Evolutionary conservation across 139 green algal genomes (phyloP), one percentile per base, ranked within the genome.

Genomic region (Pseudopediastrum boryanum): DNA sequence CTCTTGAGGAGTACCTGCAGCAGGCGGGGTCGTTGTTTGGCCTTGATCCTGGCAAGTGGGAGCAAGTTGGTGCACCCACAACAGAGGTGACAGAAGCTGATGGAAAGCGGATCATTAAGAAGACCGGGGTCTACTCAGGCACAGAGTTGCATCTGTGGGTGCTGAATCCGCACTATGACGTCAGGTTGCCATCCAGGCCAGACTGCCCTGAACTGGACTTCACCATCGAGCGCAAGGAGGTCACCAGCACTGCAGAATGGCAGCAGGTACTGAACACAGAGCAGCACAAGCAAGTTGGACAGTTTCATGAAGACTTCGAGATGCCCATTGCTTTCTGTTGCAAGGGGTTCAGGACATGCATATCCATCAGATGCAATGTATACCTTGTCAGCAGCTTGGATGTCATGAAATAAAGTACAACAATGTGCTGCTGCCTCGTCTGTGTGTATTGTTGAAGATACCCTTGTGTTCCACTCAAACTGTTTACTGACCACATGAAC

Each of bases 21-120:
- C 51, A 80, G 25, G 78, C 83, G n/a, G 90, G 88, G 5, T 75
- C 70, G 16, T 85, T 92, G 51, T 93, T 94, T 81, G 90, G 90
- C 19, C 92, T 90, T 67, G 90, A 94, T 76, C 83, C 88, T 1
- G 81, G 63, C 8, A 86, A 90, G 71, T 94, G 88, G 90, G 83
- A 88, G 16, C 70, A 88, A 69, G 66, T 87, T 59, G 87, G 84
- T 87, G 69, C 78, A 83, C 35, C 74, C 0, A 81, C 85, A 2
- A 83, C 81, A 41, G 72, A 86, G 62, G 62, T 92, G 39, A 73
- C 62, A 35, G 89, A 94, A 71, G 81, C 90, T 23, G 85, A 67
- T 31, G 83, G 68, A 33, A 94, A 88, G 74, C 80, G 85, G 23
- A 91, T 85, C 65, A 92, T 89, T 51, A 87, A 83, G 36, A 81